A percentile compares a stretch with the other conserved stretches of the same genome.
phyloP scores from a whole-genome alignment of 805 yeast species.

The Ogataea henricii region DNA sequence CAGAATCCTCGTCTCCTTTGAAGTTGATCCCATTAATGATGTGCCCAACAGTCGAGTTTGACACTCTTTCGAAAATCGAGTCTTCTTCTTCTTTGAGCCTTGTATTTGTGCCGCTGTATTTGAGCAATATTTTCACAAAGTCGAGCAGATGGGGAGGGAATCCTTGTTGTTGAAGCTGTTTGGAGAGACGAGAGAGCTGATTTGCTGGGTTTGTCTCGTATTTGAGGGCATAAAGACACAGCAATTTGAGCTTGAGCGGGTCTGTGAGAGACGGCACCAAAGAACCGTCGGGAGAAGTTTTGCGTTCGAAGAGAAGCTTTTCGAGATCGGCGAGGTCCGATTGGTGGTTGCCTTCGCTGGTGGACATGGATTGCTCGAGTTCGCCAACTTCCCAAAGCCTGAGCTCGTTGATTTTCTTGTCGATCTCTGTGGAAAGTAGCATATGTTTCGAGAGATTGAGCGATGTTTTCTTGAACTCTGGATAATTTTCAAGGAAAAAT shows the following conservation, averaged over 20 bases:
- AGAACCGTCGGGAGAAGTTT: slow-evolving; percentile 20
- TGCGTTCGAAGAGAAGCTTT: slow-evolving; percentile 46
- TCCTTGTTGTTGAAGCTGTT: slow-evolving; percentile 39
- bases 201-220: slow-evolving; percentile 57
- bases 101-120: slow-evolving; percentile 44
- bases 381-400: slow-evolving; percentile 86
- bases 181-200: slow-evolving; percentile 42
- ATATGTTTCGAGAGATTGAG: slow-evolving; percentile 91
- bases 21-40: slow-evolving; percentile 36
- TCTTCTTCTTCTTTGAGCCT: slow-evolving; percentile 43
- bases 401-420: slow-evolving; percentile 62
- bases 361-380: slow-evolving; percentile 81
- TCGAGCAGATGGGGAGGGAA: slow-evolving; percentile 40
- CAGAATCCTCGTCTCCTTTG: slow-evolving; percentile 43
- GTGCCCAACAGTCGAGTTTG: slow-evolving; percentile 25
- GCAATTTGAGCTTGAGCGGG: slow-evolving; percentile 66
- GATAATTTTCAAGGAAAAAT: slow-evolving; percentile 85
- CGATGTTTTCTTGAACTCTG: slow-evolving; percentile 87
- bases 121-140: slow-evolving; percentile 48
- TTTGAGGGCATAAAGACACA: slow-evolving; percentile 72
- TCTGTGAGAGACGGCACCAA: slow-evolving; percentile 43
- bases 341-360: slow-evolving; percentile 52
- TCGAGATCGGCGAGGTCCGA: slow-evolving; percentile 60
- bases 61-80: slow-evolving; percentile 29
- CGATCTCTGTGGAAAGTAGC: slow-evolving; percentile 84